Conservation (phyloP, 164 flowering plant species). For the Vitis labrusca region DNA sequence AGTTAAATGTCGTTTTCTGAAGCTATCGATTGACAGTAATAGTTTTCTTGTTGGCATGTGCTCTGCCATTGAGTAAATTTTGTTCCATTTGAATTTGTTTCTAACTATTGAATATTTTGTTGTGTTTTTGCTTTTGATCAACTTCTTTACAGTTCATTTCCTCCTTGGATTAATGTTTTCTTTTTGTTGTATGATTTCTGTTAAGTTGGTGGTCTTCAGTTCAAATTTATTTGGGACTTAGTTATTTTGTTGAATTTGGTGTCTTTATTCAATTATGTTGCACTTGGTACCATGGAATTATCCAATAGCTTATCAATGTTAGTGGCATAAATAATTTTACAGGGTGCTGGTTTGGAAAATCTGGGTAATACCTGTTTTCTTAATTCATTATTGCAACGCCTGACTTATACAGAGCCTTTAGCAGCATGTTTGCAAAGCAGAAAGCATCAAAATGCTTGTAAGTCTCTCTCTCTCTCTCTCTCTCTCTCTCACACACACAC, state of each 20-base stretch:
- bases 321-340: constrained; percentile 17
- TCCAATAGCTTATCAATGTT: background rate
- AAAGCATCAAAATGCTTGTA: constrained; percentile 86
- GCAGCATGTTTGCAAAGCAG: constrained; percentile 94
- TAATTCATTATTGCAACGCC: constrained; percentile 92
- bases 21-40: no score
- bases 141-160: no score
- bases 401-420: constrained; percentile 94
- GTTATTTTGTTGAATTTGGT: background rate
- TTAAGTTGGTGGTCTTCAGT: no score
- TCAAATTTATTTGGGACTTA: no score
- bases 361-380: constrained; percentile 95
- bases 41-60: no score
- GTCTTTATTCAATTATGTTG: no score
- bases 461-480: constrained; percentile 28
- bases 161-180: no score
- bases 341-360: constrained; percentile 97
- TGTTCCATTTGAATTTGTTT: background rate
- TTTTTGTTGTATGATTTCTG: no score
- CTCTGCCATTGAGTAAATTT: no score
- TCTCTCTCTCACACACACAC: background rate
- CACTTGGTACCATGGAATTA: background rate
- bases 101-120: background rate
- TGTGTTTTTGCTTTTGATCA: background rate
- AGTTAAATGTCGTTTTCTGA: no score